Conservation (phyloP, 108 stramenopile species). For the Chaetoceros tenuissimus region DNA sequence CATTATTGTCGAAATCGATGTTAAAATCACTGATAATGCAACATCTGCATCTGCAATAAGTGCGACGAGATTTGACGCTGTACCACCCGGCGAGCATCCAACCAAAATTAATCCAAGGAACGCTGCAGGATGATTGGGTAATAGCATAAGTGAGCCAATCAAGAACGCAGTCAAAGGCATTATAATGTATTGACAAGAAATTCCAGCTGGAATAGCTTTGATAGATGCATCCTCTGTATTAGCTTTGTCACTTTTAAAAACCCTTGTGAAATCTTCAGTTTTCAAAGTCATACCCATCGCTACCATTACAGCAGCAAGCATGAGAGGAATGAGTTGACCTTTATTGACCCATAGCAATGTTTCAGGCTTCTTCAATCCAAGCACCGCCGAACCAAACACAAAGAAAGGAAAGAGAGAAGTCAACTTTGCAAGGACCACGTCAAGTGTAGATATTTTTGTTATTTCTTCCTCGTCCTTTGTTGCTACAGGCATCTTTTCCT, state of each 20-base stretch:
- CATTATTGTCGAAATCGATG: conserved; percentile 81
- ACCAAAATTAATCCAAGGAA: conserved; percentile 73
- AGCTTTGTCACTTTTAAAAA: conserved; percentile 18
- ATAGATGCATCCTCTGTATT: conserved; percentile 17
- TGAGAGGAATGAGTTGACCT: conserved; percentile 49
- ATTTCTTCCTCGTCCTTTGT: background rate
- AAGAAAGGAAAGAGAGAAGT: conserved; percentile 85
- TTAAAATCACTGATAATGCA: conserved; percentile 81
- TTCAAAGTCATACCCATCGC: conserved; percentile 91
- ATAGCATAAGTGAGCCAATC: conserved; percentile 54
- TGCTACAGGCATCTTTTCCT: background rate
- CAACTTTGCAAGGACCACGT: conserved; percentile 44
- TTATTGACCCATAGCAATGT: conserved; percentile 69
- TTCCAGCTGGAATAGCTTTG: conserved; percentile 73
- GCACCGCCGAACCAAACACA: conserved; percentile 61
- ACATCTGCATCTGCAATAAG: conserved; percentile 94
- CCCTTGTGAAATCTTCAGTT: conserved; percentile 71
- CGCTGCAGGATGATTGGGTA: conserved; percentile 30
- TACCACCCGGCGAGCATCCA: conserved; percentile 90
- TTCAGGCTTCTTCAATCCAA: conserved; percentile 37
- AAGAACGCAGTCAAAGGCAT: conserved; percentile 82
- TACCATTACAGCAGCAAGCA: conserved; percentile 79
- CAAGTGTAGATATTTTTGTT: conserved; percentile 29
- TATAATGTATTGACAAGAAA: conserved; percentile 79
- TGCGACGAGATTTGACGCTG: conserved; percentile 88